Evolutionary conservation across 78 protist species (phyloP).

Genomic region (Pigoraptor vietnamica): DNA sequence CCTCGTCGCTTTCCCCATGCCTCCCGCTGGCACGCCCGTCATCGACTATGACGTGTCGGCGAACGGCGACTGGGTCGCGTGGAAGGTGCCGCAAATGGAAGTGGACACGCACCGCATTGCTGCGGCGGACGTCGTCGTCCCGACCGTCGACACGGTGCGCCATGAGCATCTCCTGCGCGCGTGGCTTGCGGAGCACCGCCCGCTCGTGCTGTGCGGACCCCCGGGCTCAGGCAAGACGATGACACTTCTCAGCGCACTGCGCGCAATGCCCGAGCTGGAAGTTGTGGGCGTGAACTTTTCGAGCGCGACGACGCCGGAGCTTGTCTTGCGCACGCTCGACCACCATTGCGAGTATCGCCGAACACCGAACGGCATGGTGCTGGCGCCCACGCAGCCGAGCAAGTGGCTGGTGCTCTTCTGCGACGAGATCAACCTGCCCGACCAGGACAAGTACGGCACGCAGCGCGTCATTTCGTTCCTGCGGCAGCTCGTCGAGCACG

Average conservation of each 20-base stretch:
- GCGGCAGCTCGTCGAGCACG: conserved; percentile 68
- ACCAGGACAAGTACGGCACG: conserved; percentile 46
- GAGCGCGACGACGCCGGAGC: conserved; percentile 63
- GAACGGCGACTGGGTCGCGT: conserved; percentile 41
- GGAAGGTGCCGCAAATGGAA: conserved; percentile 26
- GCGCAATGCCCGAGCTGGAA: conserved; percentile 31
- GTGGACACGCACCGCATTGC: not conserved
- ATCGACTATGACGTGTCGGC: not conserved
- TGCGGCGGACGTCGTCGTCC: conserved; percentile 28
- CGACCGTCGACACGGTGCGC: conserved; percentile 39
- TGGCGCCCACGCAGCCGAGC: conserved; percentile 68
- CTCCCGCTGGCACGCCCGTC: conserved; percentile 23
- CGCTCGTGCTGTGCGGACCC: conserved; percentile 56
- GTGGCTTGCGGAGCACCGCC: not conserved
- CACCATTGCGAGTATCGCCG: conserved; percentile 75
- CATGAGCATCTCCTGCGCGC: not conserved
- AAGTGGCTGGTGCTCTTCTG: conserved; percentile 27
- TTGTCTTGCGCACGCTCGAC: conserved; percentile 54
- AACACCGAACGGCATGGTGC: conserved; percentile 34
- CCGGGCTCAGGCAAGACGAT: conserved; percentile 79
- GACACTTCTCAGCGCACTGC: not conserved
- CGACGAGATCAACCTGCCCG: conserved; percentile 76
- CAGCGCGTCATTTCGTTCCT: conserved; percentile 69
- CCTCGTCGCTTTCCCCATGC: not conserved
- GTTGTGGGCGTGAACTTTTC: conserved; percentile 56